Conservation (phyloP, 2,329 filamentous ascomycete genomes). For the Reticulascus tulasneorum region DNA sequence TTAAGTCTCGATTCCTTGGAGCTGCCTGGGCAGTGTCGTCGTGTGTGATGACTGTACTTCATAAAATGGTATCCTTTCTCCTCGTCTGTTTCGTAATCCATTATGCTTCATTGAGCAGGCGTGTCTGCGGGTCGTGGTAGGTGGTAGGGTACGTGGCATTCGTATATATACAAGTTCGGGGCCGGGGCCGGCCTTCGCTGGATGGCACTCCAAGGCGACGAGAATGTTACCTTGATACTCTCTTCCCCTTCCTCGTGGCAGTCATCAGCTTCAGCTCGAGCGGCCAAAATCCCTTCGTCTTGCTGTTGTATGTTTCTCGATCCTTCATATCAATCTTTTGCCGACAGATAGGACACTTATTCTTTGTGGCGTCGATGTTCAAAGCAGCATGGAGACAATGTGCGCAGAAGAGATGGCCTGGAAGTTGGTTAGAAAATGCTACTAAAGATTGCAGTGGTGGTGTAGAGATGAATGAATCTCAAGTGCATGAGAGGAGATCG, state of each 20-base stretch:
- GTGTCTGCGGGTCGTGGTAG: no score
- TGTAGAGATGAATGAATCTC: neutral
- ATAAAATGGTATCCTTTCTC: no score
- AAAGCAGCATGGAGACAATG: conserved; percentile 59
- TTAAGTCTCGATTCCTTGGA: no score
- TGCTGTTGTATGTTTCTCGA: conserved; percentile 34
- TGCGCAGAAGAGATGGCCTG: conserved; percentile 63
- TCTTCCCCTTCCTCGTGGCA: conserved; percentile 48
- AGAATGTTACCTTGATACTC: no score
- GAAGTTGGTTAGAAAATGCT: neutral
- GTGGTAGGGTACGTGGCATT: neutral
- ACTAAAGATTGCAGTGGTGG: no score
- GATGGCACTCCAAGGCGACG: no score
- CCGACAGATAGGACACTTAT: conserved; percentile 61
- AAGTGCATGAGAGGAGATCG: no score
- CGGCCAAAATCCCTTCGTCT: conserved; percentile 51
- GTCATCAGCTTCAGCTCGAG: conserved; percentile 62
- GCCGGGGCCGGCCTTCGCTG: neutral
- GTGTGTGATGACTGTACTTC: no score
- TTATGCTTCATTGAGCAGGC: no score
- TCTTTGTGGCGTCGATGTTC: conserved; percentile 50
- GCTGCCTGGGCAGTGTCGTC: no score
- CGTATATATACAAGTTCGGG: neutral
- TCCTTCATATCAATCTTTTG: conserved; percentile 50
- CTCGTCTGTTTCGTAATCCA: no score